Evolutionary conservation across 1,284 basidiomycete species (phyloP), one percentile per base, ranked within the genome.

Genomic region (Papiliotrema laurentii): DNA sequence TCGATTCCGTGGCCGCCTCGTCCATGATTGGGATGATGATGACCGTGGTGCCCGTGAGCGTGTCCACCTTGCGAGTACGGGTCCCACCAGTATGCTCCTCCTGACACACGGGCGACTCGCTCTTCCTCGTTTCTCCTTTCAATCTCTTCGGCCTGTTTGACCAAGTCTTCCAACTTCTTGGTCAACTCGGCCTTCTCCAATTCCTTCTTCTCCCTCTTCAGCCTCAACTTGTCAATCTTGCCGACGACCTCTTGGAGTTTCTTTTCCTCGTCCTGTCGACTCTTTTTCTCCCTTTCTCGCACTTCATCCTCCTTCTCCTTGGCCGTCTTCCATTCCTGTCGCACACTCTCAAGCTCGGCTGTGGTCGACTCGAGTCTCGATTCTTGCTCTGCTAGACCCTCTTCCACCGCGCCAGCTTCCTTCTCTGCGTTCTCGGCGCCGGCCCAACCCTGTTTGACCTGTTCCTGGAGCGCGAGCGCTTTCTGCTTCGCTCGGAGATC

Each of bases 161-260:
- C 66, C 13, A 74, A 54, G n/a, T 71, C 69, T 27, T 69, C 66
- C 9, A 73, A 47, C 34, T 58, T 53, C 40, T 59, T 61, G 47
- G 68, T 60, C 14, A 74, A 50, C 41, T 73, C 69, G 19, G 55
- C 51, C 25, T 61, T 64, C 51, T 74, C 72, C 10, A 55, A 53
- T 33, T 68, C 63, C 50, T 66, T 65, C 57, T 64, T 68, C 31
- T 68, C 69, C 75, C 83, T 82, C 72, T 82, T 82, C 63, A 60
- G 74, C 66, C 82, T 82, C 55, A 81, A 69, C 66, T 85, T 85
- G 72, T 88, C 85, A 66, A 90, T 83, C 74, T 84, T 87, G 77
- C 84, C 84, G 16, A 56, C 55, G 2, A 71, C 50, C 10, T 68
- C 66, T 16, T 50, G 52, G 7, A 72, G 47, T 40, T 68, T 65